Evolutionary conservation across 139 green algal species (phyloP), one percentile per base, ranked within the genome.

Genomic region (Chlamydomonas schloesseri): DNA sequence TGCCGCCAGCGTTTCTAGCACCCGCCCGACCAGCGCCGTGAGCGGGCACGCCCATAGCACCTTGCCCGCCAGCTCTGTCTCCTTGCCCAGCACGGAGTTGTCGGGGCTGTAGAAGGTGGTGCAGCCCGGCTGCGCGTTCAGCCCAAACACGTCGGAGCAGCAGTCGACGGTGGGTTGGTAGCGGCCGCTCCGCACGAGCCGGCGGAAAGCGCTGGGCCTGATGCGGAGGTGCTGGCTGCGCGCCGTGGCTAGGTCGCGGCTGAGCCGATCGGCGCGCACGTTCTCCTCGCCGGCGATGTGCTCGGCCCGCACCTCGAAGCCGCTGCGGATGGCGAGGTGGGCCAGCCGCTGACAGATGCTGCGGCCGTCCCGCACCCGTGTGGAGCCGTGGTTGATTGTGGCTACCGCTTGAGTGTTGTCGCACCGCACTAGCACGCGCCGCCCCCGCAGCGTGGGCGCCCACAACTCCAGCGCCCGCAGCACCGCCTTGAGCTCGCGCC

Each of bases 11-110:
- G n/a, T 64, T 13, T 47, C 62, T 0, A 88, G 26, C 21, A 82
- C 75, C 23, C 24, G 34, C 29, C 57, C 57, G 3, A 71, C 58
- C 58, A 82, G 75, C 0, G 17, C 70, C 31, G 47, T 6, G 0
- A 64, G 83, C 20, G 83, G 58, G 28, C 68, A 74, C 1, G 83
- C 83, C 83, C 83, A 88, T 31, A 88, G 73, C 31, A 71, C 60
- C 46, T n/a, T n/a, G n/a, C n/a, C n/a, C n/a, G n/a, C n/a, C n/a
- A n/a, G n/a, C n/a, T n/a, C n/a, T n/a, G n/a, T 75, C 28, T 13
- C 36, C 21, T 47, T 2, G 13, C 47, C 67, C 23, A 76, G 5
- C 28, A 85, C 79, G 4, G 79, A 75, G 18, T 53, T 50, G 4
- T 18, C 42, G 8, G 79, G 14, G 64, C 47, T 67, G n/a, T 55